Conservation (phyloP, 768 basidiomycete genomes). For the Cystofilobasidium ferigula region DNA sequence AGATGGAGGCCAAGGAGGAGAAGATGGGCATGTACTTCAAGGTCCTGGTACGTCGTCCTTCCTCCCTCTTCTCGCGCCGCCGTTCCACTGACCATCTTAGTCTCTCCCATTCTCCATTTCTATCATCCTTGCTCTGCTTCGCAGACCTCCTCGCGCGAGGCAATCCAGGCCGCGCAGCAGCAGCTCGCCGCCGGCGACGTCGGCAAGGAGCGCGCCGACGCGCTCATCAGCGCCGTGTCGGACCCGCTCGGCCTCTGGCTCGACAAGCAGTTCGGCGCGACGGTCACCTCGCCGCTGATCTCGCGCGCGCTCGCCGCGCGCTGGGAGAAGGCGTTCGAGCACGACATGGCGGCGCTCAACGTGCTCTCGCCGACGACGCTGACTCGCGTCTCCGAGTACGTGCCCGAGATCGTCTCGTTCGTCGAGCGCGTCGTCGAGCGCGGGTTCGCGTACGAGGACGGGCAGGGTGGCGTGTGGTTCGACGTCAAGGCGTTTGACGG, state of each 20-base stretch:
- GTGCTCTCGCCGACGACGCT: slow-evolving; percentile 80
- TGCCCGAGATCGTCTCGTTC: slow-evolving; percentile 85
- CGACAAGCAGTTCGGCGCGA: slow-evolving; percentile 67
- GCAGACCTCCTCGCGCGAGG: slow-evolving; percentile 5
- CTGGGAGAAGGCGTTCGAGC: slow-evolving; percentile 84
- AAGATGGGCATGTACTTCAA: slow-evolving; percentile 84
- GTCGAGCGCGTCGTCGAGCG: slow-evolving; percentile 74
- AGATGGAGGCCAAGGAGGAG: slow-evolving; percentile 66
- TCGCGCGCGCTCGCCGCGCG: slow-evolving; percentile 68
- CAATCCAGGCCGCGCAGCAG: slow-evolving; percentile 9
- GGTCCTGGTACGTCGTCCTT: slow-evolving; percentile 52
- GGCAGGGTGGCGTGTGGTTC: slow-evolving; percentile 82
- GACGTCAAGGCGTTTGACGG: slow-evolving; percentile 71
- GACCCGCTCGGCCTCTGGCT: slow-evolving; percentile 64
- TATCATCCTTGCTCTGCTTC: neutral
- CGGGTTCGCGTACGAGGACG: slow-evolving; percentile 61
- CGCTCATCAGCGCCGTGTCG: slow-evolving; percentile 58
- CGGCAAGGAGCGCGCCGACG: slow-evolving; percentile 27
- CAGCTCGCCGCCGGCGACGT: neutral
- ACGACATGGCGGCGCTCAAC: slow-evolving; percentile 78
- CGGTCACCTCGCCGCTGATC: slow-evolving; percentile 75
- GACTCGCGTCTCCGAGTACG: slow-evolving; percentile 92
- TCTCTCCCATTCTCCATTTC: neutral
- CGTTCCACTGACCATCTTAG: neutral
- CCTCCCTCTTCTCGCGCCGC: neutral